A percentile compares a stretch with the other conserved stretches of the same genome.
phyloP scores from a whole-genome alignment of 1,139 yeast genomes.

The Pneumocystis jirovecii region DNA sequence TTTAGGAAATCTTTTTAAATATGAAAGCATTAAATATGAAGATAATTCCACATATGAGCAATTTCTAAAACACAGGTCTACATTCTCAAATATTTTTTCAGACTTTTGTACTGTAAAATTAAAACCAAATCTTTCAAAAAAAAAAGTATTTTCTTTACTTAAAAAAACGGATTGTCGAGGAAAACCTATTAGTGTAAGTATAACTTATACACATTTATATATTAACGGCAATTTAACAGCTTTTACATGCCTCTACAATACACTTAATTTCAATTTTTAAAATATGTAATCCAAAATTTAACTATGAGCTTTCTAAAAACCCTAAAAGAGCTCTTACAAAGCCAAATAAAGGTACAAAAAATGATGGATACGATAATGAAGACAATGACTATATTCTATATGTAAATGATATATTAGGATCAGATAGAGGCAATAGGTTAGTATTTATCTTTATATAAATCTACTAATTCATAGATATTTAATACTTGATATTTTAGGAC shows the following conservation, averaged over 20 bases:
- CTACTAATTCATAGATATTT: constrained; percentile 38
- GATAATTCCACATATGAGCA: not conserved
- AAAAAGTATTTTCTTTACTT: not conserved
- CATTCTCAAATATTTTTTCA: not conserved
- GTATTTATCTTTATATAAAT: not conserved
- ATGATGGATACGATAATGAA: constrained; percentile 77
- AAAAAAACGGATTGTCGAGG: not conserved
- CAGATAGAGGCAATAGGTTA: constrained; percentile 47
- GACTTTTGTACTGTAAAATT: not conserved
- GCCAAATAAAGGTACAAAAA: constrained; percentile 69
- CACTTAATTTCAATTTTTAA: constrained; percentile 67
- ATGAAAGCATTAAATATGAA: not conserved
- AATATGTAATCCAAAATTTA: constrained; percentile 76
- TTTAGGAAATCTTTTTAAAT: not conserved
- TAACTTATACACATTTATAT: not conserved
- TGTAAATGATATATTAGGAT: constrained; percentile 84
- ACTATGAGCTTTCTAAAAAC: constrained; percentile 69
- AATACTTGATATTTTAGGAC: constrained; percentile 81
- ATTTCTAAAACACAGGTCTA: not conserved
- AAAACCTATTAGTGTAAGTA: not conserved
- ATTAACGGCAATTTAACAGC: constrained; percentile 22
- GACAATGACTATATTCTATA: constrained; percentile 83
- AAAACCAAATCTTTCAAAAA: not conserved
- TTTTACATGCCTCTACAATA: constrained; percentile 65
- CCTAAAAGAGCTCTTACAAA: constrained; percentile 87